Base-by-base conservation (phyloP, 495 filamentous ascomycete genomes). In the Jackrogersella multiformis region DNA sequence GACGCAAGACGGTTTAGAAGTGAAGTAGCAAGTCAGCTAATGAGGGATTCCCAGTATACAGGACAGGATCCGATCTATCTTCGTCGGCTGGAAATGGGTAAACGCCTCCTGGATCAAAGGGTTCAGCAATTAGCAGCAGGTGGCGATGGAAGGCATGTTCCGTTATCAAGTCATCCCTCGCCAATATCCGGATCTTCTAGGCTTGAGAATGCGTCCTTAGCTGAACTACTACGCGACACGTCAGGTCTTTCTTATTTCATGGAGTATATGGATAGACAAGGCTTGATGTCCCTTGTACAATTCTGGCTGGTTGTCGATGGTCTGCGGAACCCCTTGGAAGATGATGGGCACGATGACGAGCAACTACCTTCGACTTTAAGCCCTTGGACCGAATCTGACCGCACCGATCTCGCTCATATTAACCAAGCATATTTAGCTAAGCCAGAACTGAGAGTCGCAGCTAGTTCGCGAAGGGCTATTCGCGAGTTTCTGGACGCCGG, bases 251-350 rank as follows among this genome's bases (percentile, higher is more conserved):
- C 94, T 9, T 99, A 97, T 73, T 97, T 98, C 74, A 99, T 98
- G 96, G 96, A 99, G 72, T 97, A 93, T 74, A 97, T 98, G 96
- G 96, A 99, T 75, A 90, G 94, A 24, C 89, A 92, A 72, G 81
- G 86, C 26, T 83, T 96, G 5, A 93, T 97, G 88, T 84, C 89
- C 12, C 78, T 97, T 36, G 95, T 99, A 0, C 96, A 99, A 73
- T 99, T 97, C 76, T 99, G 94, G 94, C 89, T 99, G 42, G 94
- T 98, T 20, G 96, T 98, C 13, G 95, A 98, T 79, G 94, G 96
- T 1, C 90, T 98, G 71, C 89, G 96, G n/a, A 96, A 95, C 73
- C 96, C 96, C 4, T 80, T 99, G 3, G 95, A 98, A 75, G 93
- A 94, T 68, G 95, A 97, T 70, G 79, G 84, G 0, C 86, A 84